phyloP scores from a whole-genome alignment of 176 grass and related monocot genomes.

The Saccharum officinarum region DNA sequence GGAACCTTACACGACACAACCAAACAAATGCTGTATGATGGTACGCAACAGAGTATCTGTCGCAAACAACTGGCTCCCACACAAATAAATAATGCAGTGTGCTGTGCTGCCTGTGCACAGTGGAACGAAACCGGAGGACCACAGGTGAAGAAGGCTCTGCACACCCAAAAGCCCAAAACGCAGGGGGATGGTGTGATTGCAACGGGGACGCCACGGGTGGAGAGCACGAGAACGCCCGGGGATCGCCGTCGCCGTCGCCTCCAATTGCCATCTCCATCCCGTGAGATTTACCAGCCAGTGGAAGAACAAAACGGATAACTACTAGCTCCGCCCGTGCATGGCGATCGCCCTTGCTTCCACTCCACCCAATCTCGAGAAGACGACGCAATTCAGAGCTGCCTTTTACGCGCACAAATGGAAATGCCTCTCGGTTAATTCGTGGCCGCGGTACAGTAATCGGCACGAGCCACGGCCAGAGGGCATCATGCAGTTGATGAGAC shows the following conservation, averaged over 20 bases:
- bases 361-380: background rate
- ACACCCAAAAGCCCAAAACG: background rate
- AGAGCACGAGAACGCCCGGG: background rate
- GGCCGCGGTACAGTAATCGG: slow-evolving; percentile 13
- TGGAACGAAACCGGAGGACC: slow-evolving; percentile 1
- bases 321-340: background rate
- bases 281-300: background rate
- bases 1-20: background rate
- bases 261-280: background rate
- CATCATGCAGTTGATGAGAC: background rate
- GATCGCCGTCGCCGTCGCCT: background rate
- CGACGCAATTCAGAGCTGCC: background rate
- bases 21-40: background rate
- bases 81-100: background rate
- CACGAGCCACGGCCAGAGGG: background rate
- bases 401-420: background rate
- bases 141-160: background rate
- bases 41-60: background rate
- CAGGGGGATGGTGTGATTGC: background rate
- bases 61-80: background rate
- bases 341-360: slow-evolving; percentile 23
- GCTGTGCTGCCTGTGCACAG: background rate
- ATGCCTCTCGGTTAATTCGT: background rate
- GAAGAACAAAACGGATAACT: slow-evolving; percentile 10
- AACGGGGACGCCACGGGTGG: background rate